These are phyloP conservation scores for Pseudogymnoascus sp. DNA, from an alignment of 2,329 filamentous ascomycete genomes.

Conservation along the genomic window DNA sequence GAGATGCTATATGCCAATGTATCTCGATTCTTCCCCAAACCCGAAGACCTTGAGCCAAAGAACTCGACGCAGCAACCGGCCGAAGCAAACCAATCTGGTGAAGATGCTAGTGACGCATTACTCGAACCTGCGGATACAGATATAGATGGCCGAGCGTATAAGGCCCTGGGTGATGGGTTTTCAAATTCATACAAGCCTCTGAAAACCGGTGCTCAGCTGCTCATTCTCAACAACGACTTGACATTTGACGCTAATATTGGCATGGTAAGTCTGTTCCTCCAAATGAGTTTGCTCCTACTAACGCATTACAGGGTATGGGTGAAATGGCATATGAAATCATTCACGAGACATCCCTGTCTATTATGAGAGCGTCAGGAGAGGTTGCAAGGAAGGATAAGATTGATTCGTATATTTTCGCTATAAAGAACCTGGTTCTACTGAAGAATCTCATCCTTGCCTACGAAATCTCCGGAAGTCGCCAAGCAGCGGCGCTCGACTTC, in stretches of 20 bases:
- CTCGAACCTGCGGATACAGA: slow-evolving; percentile 10
- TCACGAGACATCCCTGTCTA: slow-evolving; percentile 77
- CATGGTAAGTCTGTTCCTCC: slow-evolving; percentile 19
- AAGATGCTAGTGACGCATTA: neutral
- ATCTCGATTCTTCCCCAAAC: slow-evolving; percentile 28
- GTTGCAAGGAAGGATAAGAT: slow-evolving; percentile 67
- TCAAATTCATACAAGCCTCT: slow-evolving; percentile 13
- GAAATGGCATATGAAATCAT: slow-evolving; percentile 76
- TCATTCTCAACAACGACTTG: slow-evolving; percentile 13
- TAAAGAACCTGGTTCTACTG: slow-evolving; percentile 88
- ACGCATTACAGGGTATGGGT: slow-evolving; percentile 19
- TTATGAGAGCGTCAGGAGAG: slow-evolving; percentile 67
- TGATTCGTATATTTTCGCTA: slow-evolving; percentile 84
- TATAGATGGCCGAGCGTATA: slow-evolving; percentile 10
- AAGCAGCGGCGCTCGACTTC: slow-evolving; percentile 52
- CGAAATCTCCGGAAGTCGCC: slow-evolving; percentile 69
- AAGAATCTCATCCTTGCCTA: slow-evolving; percentile 96
- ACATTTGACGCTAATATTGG: slow-evolving; percentile 10
- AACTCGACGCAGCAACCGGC: neutral
- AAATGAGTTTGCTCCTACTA: slow-evolving; percentile 11
- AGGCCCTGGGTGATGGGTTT: slow-evolving; percentile 10
- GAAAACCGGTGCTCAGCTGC: slow-evolving; percentile 14
- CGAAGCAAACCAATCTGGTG: neutral
- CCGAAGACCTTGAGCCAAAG: slow-evolving; percentile 10
- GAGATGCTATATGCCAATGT: slow-evolving; percentile 44